phyloP scores from a whole-genome alignment of 2,329 filamentous ascomycete species.

The Nemania bipapillata region DNA sequence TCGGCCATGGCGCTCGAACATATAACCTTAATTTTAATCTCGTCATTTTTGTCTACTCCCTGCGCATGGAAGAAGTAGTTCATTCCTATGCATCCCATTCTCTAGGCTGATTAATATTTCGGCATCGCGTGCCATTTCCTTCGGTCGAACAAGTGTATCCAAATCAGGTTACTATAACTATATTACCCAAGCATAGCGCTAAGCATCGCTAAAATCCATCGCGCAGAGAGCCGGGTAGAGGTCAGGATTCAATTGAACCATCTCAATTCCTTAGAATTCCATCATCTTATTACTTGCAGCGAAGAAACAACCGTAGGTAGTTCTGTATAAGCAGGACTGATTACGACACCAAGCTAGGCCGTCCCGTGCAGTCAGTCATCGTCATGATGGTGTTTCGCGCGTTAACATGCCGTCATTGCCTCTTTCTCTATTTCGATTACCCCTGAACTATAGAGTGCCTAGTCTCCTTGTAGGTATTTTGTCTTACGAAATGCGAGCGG shows the following conservation, averaged over 20 bases:
- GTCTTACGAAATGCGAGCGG: not conserved
- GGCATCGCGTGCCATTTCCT: not conserved
- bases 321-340: not conserved
- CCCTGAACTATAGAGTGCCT: too few relatives aligned
- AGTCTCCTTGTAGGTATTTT: not conserved
- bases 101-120: constrained; percentile 14
- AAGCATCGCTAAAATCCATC: not conserved
- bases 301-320: not conserved
- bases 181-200: not conserved
- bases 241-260: not conserved
- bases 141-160: not conserved
- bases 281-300: too few relatives aligned
- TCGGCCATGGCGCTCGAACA: not conserved
- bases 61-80: not conserved
- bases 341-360: not conserved
- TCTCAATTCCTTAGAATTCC: not conserved
- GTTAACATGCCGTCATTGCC: not conserved
- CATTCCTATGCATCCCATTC: not conserved
- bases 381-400: not conserved
- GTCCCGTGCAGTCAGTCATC: not conserved
- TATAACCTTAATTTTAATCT: constrained; percentile 7
- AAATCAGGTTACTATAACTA: too few relatives aligned
- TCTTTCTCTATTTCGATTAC: not conserved
- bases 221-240: not conserved
- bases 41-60: not conserved